Base-by-base conservation (phyloP, 2,329 filamentous ascomycete species). In the Claviceps sp. region DNA sequence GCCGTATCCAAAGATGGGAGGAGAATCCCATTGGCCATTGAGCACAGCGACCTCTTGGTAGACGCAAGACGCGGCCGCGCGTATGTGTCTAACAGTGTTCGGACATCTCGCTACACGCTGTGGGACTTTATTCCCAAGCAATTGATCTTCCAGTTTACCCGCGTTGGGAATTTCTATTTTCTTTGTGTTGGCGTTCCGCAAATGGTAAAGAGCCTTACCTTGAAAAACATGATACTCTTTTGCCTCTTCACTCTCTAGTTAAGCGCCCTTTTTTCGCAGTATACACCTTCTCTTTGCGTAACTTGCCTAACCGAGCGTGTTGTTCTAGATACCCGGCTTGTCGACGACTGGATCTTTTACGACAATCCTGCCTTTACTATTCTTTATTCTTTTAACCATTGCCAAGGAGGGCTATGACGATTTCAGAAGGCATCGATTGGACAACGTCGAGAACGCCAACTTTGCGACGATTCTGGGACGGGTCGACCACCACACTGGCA, bases 351-450 rank as follows among this genome's bases (percentile, higher is more conserved):
- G 85, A 64, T 82, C 66, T 41, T 88, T 79, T 59, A 89, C 85
- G 4, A 89, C 85, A 1, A 82, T 89, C 57, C 71, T 88, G 34
- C 86, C 85, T 0, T 69, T 89, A 22, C 63, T 85, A 55, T 85
- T 89, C 65, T 89, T 89, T 63, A 85, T 95, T 42, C 72, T 82
- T 38, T 73, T 95, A 54, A 93, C 88, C 0, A 86, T 95, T 60
- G 76, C 76, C 30, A 95, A 95, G 63, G 88, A 95, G 69, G 88
- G 88, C 0, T 93, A 88, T 59, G 88, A 95, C 63, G 88, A 95
- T 65, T 82, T 85, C 60, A 80, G 86, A 59, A 76, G 88, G 55
- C 86, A 93, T 66, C 78, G 85, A 16, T 72, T 94, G 47, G 88
- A 95, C 62, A 88, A 84, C 60, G 78, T 86, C 22, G 88, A 95